Base-by-base conservation (phyloP, 2,329 filamentous ascomycete genomes). In the Colletotrichum sp. region DNA sequence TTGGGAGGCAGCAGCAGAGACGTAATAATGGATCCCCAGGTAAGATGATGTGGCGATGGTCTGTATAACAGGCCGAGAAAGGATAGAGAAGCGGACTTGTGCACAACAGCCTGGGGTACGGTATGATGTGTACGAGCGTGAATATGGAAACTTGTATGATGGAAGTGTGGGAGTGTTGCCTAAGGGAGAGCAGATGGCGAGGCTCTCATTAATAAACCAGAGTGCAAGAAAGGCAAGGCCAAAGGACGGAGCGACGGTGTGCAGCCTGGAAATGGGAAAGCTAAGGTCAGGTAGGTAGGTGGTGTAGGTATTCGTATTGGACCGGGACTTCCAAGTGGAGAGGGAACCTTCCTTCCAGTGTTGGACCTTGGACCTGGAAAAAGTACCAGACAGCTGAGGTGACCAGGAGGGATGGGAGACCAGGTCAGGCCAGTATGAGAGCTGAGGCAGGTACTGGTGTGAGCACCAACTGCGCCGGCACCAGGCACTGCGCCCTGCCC, bases 121-220 rank as follows among this genome's bases (percentile, higher is more conserved):
- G 49, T 57, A 76, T 74, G 69, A 28, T n/a, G 57, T 34, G 21
- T 59, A 55, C 65, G 71, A 32, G 59, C 64, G 65, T 69, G 59
- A 69, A 76, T 60, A 49, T 59, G 21, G 59, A 59, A 63, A 68
- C 59, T 34, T n/a, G 62, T 74, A 44, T 64, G 73, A 65, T 60
- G 70, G 62, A 39, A n/a, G 68, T 28, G 36, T 69, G 71, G 44
- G 34, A 69, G 65, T 74, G 74, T 69, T 76, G 74, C 74, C 74
- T 76, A 74, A 73, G 74, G 74, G 60, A 64, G 57, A 63, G 32
- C 49, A 36, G 39, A 65, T 21, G 65, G 74, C 70, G 65, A 73
- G 74, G 65, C 59, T 76, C 65, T 69, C 36, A 64, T 69, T 74
- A 76, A 74, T 76, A 76, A 76, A 76, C 34, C 74, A 69, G 71